Evolutionary conservation across 2,329 filamentous ascomycete genomes (phyloP).

Genomic region (Ceratocystis lukuohia): DNA sequence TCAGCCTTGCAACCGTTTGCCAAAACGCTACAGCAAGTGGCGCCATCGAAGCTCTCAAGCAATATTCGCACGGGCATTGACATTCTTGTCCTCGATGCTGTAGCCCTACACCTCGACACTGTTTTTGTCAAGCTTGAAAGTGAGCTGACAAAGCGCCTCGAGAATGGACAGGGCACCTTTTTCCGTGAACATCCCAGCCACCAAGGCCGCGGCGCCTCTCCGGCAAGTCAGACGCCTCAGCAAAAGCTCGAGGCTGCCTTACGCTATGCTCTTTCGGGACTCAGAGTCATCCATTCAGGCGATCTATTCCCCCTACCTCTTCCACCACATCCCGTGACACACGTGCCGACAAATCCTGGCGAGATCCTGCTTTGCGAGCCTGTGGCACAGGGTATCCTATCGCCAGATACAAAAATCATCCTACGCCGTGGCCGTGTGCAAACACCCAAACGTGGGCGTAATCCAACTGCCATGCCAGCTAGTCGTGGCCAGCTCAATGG

Average conservation of each 20-base stretch:
- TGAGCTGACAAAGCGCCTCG: constrained; percentile 62
- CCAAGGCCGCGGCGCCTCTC: neutral
- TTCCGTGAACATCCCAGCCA: constrained; percentile 45
- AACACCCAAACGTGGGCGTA: constrained; percentile 37
- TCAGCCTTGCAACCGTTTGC: constrained; percentile 68
- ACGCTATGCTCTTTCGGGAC: constrained; percentile 56
- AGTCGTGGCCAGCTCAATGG: constrained; percentile 43
- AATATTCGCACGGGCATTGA: constrained; percentile 68
- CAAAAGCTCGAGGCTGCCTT: constrained; percentile 53
- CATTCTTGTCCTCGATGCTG: constrained; percentile 67
- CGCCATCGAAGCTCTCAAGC: constrained; percentile 60
- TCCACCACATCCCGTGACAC: constrained; percentile 72
- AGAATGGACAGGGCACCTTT: constrained; percentile 73
- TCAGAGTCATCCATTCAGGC: constrained; percentile 68
- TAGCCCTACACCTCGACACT: constrained; percentile 66
- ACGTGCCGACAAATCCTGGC: constrained; percentile 69
- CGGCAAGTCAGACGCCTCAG: constrained; percentile 30
- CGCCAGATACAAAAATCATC: constrained; percentile 69
- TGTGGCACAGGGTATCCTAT: constrained; percentile 72
- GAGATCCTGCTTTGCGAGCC: constrained; percentile 90
- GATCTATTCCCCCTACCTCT: constrained; percentile 68
- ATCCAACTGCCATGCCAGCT: constrained; percentile 33
- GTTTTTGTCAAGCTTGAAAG: constrained; percentile 78
- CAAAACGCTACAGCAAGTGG: constrained; percentile 54
- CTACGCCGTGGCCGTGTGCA: constrained; percentile 52